Conservation (phyloP, 345 rosid species). For the Citrus mangshanensis region DNA sequence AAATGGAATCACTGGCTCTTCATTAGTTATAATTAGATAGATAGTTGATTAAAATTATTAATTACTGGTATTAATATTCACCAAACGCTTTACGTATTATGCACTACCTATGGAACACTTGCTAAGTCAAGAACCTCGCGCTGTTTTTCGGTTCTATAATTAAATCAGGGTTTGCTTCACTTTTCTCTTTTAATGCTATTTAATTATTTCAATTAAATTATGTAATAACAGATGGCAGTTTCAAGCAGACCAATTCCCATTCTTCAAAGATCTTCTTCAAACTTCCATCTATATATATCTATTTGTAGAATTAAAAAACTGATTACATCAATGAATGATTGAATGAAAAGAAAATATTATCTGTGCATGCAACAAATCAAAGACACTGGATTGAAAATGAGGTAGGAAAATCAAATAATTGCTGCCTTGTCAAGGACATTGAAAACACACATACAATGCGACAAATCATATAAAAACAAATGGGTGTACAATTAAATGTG, state of each 20-base stretch:
- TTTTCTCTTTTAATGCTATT: background rate
- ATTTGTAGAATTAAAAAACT: background rate
- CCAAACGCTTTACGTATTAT: too few relatives aligned
- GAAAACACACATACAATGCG: constrained; percentile 13
- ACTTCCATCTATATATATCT: background rate
- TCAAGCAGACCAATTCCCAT: background rate
- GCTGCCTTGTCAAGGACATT: constrained; percentile 15
- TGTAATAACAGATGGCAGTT: background rate
- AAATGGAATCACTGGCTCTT: too few relatives aligned
- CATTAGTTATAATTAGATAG: too few relatives aligned
- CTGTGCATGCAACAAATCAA: background rate
- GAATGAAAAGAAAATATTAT: background rate
- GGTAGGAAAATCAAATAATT: constrained; percentile 7
- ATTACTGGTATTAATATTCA: too few relatives aligned
- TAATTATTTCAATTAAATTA: background rate
- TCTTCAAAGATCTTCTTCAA: background rate
- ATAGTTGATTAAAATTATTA: too few relatives aligned
- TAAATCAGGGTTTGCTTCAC: constrained; percentile 12
- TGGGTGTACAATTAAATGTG: constrained; percentile 21
- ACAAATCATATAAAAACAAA: constrained; percentile 16
- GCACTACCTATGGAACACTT: too few relatives aligned
- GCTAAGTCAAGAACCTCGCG: too few relatives aligned
- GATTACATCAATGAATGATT: background rate
- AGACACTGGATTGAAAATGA: background rate
- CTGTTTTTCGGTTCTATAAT: too few relatives aligned